These are phyloP conservation scores for Marasmius fiardii DNA, from an alignment of 1,284 basidiomycete genomes.

Conservation along the genomic window DNA sequence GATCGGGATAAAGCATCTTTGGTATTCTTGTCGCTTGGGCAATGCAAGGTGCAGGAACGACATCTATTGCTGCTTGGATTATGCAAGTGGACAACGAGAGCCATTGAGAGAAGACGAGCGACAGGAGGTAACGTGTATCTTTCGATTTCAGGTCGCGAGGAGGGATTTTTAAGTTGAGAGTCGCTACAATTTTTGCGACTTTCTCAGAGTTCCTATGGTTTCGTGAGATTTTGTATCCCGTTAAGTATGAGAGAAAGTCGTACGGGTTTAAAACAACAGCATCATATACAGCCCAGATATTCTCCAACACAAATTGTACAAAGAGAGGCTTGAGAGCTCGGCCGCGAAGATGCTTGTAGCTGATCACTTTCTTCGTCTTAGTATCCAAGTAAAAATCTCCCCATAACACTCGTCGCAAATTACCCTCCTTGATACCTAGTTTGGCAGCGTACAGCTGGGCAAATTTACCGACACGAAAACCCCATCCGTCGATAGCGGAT, in stretches of 20 bases:
- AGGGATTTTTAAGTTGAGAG: constrained; percentile 82
- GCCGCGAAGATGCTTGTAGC: constrained; percentile 85
- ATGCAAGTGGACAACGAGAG: constrained; percentile 91
- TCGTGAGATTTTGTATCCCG: constrained; percentile 64
- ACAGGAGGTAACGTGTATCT: constrained; percentile 82
- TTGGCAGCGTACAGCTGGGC: constrained; percentile 91
- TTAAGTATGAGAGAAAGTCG: constrained; percentile 41
- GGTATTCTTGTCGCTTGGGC: constrained; percentile 88
- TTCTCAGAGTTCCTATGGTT: constrained; percentile 78
- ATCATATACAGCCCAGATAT: constrained; percentile 97
- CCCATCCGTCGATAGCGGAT: constrained; percentile 97
- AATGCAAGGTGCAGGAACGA: constrained; percentile 82
- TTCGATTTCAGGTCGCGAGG: constrained; percentile 92
- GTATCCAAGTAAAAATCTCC: constrained; percentile 98
- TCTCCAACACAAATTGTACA: constrained; percentile 97
- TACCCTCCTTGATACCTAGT: constrained; percentile 88
- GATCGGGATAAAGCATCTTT: constrained; percentile 89
- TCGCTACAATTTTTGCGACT: constrained; percentile 83
- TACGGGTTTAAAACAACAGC: constrained; percentile 84
- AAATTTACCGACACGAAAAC: constrained; percentile 93
- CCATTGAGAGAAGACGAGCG: constrained; percentile 94
- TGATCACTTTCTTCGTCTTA: constrained; percentile 92
- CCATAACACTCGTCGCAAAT: constrained; percentile 89
- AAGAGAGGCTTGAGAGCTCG: constrained; percentile 94
- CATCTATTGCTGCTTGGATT: constrained; percentile 90